Evolutionary conservation across 805 yeast species (phyloP).

Genomic region (Wickerhamiella siamensis): DNA sequence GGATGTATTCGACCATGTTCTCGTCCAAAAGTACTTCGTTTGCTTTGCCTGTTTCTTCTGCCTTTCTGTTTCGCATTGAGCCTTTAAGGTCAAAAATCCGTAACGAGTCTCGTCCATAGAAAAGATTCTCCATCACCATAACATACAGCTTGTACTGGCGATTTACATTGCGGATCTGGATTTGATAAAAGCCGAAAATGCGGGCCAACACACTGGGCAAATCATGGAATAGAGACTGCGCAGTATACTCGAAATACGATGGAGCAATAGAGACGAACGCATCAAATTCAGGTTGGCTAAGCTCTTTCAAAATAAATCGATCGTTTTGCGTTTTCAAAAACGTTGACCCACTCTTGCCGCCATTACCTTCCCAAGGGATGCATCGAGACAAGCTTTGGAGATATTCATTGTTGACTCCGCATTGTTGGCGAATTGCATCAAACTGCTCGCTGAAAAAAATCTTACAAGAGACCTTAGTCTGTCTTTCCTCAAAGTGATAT

Average conservation of each 20-base stretch:
- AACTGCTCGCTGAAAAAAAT: slow-evolving; percentile 92
- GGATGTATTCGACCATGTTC: slow-evolving; percentile 95
- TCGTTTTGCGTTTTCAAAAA: slow-evolving; percentile 87
- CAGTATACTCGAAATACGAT: slow-evolving; percentile 87
- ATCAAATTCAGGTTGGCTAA: slow-evolving; percentile 77
- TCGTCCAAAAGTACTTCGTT: slow-evolving; percentile 92
- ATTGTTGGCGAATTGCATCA: slow-evolving; percentile 78
- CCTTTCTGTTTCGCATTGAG: slow-evolving; percentile 94
- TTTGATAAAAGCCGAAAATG: slow-evolving; percentile 89
- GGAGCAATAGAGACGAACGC: slow-evolving; percentile 94
- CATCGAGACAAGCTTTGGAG: slow-evolving; percentile 87
- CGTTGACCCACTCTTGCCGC: slow-evolving; percentile 94
- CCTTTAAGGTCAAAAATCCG: slow-evolving; percentile 94
- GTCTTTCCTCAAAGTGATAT: slow-evolving; percentile 81
- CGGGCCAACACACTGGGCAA: slow-evolving; percentile 90
- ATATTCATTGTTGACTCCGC: slow-evolving; percentile 61
- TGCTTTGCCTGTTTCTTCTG: slow-evolving; percentile 87
- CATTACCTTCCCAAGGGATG: slow-evolving; percentile 87
- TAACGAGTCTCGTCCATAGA: slow-evolving; percentile 66
- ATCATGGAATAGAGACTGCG: slow-evolving; percentile 88
- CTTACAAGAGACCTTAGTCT: slow-evolving; percentile 74
- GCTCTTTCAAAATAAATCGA: slow-evolving; percentile 75
- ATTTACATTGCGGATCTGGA: slow-evolving; percentile 66
- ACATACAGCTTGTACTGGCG: slow-evolving; percentile 80
- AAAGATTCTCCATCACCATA: slow-evolving; percentile 88